Percentiles rank a stretch among this genome's conserved stretches.
These are phyloP conservation scores for Ailanthus altissimus DNA, from an alignment of 345 rosid genomes.

Conservation along the genomic window DNA sequence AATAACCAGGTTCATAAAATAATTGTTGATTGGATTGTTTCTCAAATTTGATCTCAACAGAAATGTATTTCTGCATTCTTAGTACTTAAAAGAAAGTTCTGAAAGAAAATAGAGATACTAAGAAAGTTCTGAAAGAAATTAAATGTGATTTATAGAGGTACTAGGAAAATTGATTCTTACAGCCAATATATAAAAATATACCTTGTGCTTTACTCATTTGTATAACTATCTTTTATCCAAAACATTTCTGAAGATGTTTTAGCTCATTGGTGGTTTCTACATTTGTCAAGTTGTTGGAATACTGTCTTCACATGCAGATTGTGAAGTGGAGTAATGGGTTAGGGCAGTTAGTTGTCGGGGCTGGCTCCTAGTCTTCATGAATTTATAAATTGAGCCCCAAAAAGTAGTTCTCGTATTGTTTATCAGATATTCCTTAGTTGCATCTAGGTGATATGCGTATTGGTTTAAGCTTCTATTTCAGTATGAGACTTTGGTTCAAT, in stretches of 20 bases:
- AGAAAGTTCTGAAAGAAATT: too few relatives aligned
- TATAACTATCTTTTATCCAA: neutral
- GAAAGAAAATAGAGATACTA: neutral
- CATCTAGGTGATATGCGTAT: neutral
- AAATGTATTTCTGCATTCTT: neutral
- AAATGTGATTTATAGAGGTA: neutral
- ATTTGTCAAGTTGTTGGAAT: neutral
- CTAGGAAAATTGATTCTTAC: neutral
- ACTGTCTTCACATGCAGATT: neutral
- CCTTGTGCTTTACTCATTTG: neutral
- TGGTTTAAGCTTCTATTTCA: too few relatives aligned
- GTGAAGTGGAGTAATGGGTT: neutral
- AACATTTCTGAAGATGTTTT: too few relatives aligned
- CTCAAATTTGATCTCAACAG: neutral
- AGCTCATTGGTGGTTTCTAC: neutral
- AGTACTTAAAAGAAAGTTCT: neutral
- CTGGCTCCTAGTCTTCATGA: too few relatives aligned
- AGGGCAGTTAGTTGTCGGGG: too few relatives aligned
- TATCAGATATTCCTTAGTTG: neutral
- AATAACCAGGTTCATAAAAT: constrained; percentile 26
- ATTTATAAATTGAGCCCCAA: too few relatives aligned
- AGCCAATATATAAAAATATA: neutral
- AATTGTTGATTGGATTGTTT: neutral
- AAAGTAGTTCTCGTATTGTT: neutral
- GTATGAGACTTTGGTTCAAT: neutral